phyloP scores from a whole-genome alignment of 257 asterid species.

The Eustoma russellianum region DNA sequence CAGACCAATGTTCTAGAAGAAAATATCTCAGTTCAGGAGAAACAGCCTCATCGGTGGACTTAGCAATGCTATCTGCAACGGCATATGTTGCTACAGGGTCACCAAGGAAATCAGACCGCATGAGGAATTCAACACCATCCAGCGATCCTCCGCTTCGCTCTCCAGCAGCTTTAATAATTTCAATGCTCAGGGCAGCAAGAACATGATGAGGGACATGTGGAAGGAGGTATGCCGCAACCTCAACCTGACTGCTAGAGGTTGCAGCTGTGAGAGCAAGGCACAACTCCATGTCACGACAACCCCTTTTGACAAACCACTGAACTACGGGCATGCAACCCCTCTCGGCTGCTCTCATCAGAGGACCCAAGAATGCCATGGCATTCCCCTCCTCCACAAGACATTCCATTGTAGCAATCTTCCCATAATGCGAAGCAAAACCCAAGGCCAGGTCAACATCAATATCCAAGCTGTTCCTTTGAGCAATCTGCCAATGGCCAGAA shows the following conservation, averaged over 20 bases:
- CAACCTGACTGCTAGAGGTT: constrained; percentile 86
- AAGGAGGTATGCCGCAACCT: constrained; percentile 72
- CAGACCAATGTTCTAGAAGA: constrained; percentile 78
- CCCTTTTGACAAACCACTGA: constrained; percentile 82
- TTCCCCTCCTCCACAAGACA: constrained; percentile 93
- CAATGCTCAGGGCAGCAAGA: constrained; percentile 85
- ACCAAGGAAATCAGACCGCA: constrained; percentile 68
- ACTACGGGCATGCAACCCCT: constrained; percentile 91
- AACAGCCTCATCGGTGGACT: constrained; percentile 62
- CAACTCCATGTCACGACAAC: constrained; percentile 95
- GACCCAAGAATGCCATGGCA: constrained; percentile 94
- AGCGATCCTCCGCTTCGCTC: constrained; percentile 93
- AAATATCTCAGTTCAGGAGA: constrained; percentile 67
- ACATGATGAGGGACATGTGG: constrained; percentile 94
- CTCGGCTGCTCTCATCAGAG: constrained; percentile 96
- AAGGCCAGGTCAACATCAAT: constrained; percentile 94
- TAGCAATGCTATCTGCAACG: constrained; percentile 82
- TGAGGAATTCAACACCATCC: constrained; percentile 84
- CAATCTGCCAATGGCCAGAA: constrained; percentile 43
- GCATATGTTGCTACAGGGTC: constrained; percentile 84
- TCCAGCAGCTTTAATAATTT: constrained; percentile 95
- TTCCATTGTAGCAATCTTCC: constrained; percentile 90
- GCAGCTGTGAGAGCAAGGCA: constrained; percentile 98
- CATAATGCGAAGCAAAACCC: constrained; percentile 93
- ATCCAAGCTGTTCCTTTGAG: constrained; percentile 96